Percentiles rank a stretch among this genome's conserved stretches.
These are phyloP conservation scores for Tetragonia tetragonoides DNA, from an alignment of 148 eudicot genomes.

Conservation along the genomic window DNA sequence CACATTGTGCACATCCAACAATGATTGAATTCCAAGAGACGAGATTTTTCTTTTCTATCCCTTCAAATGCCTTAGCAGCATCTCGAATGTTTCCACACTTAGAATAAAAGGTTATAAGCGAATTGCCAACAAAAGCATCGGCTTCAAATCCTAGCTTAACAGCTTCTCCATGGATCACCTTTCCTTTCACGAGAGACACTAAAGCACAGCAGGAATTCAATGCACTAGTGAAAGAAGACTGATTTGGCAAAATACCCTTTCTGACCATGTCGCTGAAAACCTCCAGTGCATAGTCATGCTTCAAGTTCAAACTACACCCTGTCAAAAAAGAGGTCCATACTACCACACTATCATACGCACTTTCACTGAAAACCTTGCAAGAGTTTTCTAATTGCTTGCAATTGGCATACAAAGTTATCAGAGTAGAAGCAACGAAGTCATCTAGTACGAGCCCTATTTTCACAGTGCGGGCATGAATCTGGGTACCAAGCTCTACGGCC, in stretches of 20 bases:
- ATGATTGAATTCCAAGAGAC: conserved; percentile 92
- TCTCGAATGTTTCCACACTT: conserved; percentile 58
- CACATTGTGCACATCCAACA: conserved; percentile 79
- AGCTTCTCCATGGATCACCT: conserved; percentile 47
- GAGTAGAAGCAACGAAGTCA: conserved; percentile 56
- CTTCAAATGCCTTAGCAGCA: conserved; percentile 47
- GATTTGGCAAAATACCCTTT: conserved; percentile 58
- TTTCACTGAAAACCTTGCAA: conserved; percentile 56
- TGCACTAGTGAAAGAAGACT: conserved; percentile 79
- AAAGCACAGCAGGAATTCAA: conserved; percentile 65
- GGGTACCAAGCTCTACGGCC: conserved; percentile 40
- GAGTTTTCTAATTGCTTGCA: conserved; percentile 49
- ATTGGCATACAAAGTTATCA: conserved; percentile 72
- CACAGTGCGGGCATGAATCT: conserved; percentile 55
- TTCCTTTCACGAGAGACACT: conserved; percentile 48
- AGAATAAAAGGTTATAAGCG: conserved; percentile 63
- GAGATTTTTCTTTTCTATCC: conserved; percentile 48
- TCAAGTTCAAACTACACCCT: conserved; percentile 51
- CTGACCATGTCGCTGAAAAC: conserved; percentile 60
- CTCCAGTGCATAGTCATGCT: conserved; percentile 51
- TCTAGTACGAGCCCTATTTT: conserved; percentile 51
- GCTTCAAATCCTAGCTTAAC: conserved; percentile 50
- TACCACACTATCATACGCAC: conserved; percentile 51
- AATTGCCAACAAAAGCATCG: conserved; percentile 69
- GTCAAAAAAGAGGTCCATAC: conserved; percentile 90